Evolutionary conservation across 345 rosid genomes (phyloP), one percentile per base, ranked within the genome.

Genomic region (Linum lewisii): DNA sequence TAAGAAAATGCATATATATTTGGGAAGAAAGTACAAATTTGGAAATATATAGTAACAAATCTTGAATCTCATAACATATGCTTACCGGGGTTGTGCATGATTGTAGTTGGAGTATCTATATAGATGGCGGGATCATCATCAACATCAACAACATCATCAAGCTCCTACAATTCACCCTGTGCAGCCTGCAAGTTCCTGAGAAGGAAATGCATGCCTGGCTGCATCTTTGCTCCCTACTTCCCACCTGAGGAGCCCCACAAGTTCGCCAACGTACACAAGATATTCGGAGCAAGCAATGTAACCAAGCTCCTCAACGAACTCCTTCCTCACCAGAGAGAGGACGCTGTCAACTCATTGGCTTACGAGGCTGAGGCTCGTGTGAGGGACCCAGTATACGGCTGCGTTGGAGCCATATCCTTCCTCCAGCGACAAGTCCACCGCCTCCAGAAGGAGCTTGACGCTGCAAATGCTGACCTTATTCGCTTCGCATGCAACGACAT

Each of bases 101-200:
- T 29, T 29, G 34, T 29, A 29, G 34, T 29, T 29, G 34, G 34
- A 29, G 7, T n/a, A n/a, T n/a, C n/a, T n/a, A n/a, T n/a, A n/a
- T n/a, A n/a, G n/a, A 29, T 29, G 34, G 34, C 34, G 7, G 34
- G n/a, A n/a, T n/a, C 34, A 29, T 29, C 34, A 26, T 26, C 32
- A 29, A 4, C 34, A 29, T 29, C 34, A 29, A 4, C 34, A 29
- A 29, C 34, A 29, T 29, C 34, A 29, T 4, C 34, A 29, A 29
- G 7, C 34, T 29, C 34, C 0, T 29, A 29, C 34, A 29, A 29
- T 8, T 29, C 34, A 29, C 53, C 53, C n/a, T 50, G 53, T 16
- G 53, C 21, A 21, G 53, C 53, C n/a, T 50, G 53, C 53, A 50
- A 50, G 53, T 50, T 50, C 53, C 53, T 50, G 11, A 10, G 53